Percentiles rank a stretch among this genome's conserved stretches.
Conservation (phyloP, 2,329 filamentous ascomycete species). For the Trichoderma brevicompactum region DNA sequence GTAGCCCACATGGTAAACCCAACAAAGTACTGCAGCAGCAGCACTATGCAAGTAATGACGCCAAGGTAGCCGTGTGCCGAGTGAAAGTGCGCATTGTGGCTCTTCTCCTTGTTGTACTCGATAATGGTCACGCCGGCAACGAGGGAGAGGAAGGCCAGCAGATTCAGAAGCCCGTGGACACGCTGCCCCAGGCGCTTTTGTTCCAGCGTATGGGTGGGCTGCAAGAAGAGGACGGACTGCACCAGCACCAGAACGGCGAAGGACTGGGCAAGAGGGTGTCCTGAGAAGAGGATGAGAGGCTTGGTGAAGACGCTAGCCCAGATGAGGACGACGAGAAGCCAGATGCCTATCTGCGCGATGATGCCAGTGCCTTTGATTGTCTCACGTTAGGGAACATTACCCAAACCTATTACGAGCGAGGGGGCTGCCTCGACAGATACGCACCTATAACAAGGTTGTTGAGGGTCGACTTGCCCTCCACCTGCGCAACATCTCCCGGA, state of each 20-base stretch:
- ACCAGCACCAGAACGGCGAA: slow-evolving; percentile 74
- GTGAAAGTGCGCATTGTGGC: slow-evolving; percentile 72
- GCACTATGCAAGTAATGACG: slow-evolving; percentile 70
- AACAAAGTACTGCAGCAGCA: slow-evolving; percentile 74
- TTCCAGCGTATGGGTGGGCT: slow-evolving; percentile 77
- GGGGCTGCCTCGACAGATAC: not conserved
- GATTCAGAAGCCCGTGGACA: slow-evolving; percentile 72
- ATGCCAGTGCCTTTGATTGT: slow-evolving; percentile 71
- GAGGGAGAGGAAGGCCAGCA: slow-evolving; percentile 64
- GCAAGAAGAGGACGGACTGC: slow-evolving; percentile 81
- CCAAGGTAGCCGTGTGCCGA: slow-evolving; percentile 83
- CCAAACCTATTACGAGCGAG: not conserved
- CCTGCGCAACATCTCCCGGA: slow-evolving; percentile 74
- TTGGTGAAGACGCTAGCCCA: slow-evolving; percentile 78
- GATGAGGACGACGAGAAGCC: slow-evolving; percentile 75
- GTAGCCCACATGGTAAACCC: slow-evolving; percentile 83
- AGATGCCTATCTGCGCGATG: slow-evolving; percentile 76
- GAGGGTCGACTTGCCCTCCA: slow-evolving; percentile 64
- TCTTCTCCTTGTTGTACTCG: slow-evolving; percentile 80
- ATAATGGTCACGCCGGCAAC: slow-evolving; percentile 71
- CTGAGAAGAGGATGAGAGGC: slow-evolving; percentile 78
- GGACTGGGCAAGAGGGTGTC: slow-evolving; percentile 75
- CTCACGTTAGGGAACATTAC: not conserved
- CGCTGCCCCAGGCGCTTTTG: slow-evolving; percentile 70
- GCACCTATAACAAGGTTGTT: slow-evolving; percentile 77